Base-by-base conservation (phyloP, 2,329 filamentous ascomycete genomes). In the Aspergillus amoenus region DNA sequence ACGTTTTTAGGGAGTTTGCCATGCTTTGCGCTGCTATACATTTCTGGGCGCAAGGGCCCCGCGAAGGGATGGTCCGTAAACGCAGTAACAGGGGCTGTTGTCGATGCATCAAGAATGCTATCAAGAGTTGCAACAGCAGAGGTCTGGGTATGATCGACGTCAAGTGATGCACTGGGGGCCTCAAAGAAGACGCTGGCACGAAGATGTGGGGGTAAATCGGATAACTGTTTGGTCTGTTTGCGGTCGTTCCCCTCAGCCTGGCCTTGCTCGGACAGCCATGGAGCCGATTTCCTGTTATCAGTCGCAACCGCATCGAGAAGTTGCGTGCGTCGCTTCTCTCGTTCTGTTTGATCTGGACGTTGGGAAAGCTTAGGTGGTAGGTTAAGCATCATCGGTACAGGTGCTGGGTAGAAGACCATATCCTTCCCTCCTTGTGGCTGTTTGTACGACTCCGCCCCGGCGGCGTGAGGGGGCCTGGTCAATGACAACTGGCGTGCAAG, bases 391-490 rank as follows among this genome's bases (percentile, higher is more conserved):
- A 89, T 88, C 3, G 94, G 94, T 3, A 99, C 94, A 1, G 91
- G 93, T 3, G 94, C 94, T 13, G 94, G 94, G 72, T 99, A 99
- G 75, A 88, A 97, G 9, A 96, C 85, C 90, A 97, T 96, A 65
- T 87, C 81, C 63, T 93, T 86, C 4, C 86, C 88, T 1, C 88
- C 88, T 49, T 68, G 70, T 3, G 76, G 71, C 55, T 76, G 70
- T 50, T 73, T 69, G 63, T 74, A 76, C 22, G 69, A 66, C 60
- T 73, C 66, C 12, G 73, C 66, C 49, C 73, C 66, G 54, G 67
- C 70, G 5, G 76, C 75, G 45, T 77, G 70, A 34, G 76, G 75
- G 21, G 75, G 74, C 48, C 70, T 70, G 18, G 61, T 70, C 42
- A 79, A 60, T 27, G 77, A 73, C 17, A 78, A 61, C 42, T 68